These are phyloP conservation scores for Ganoderma sinense DNA, from an alignment of 1,284 basidiomycete species.

Conservation along the genomic window DNA sequence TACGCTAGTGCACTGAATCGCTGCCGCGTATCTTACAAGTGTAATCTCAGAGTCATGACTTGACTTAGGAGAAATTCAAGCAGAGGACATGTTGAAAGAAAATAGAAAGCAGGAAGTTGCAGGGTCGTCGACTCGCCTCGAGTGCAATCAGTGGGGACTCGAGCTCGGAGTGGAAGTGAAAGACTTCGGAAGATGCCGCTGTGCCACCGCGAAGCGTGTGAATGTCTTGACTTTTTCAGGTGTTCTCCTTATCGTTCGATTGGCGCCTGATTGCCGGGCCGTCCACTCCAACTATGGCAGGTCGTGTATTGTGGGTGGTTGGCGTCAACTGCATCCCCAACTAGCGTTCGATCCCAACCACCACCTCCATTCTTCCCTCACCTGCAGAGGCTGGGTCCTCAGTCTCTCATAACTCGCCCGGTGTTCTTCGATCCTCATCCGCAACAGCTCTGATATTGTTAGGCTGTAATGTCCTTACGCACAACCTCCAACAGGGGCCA, in stretches of 20 bases:
- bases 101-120: no score
- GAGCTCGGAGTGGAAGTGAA: no score
- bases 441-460: background rate
- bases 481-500: conserved; percentile 16
- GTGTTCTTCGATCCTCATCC: background rate
- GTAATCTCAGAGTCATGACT: no score
- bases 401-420: background rate
- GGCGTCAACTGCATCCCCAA: background rate
- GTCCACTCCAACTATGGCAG: conserved; percentile 13
- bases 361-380: conserved; percentile 9
- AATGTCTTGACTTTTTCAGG: background rate
- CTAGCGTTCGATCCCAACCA: conserved; percentile 1
- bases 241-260: background rate
- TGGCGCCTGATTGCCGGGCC: conserved; percentile 1
- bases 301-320: conserved; percentile 10
- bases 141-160: no score
- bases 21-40: no score
- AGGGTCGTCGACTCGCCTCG: no score
- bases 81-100: no score
- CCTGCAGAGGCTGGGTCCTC: background rate
- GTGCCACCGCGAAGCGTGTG: background rate
- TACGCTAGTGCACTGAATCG: no score
- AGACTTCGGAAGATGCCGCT: no score
- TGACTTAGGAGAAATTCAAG: no score
- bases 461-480: conserved; percentile 11